Base-by-base conservation (phyloP, 305 asterid species). In the Fraxinus ornus region DNA sequence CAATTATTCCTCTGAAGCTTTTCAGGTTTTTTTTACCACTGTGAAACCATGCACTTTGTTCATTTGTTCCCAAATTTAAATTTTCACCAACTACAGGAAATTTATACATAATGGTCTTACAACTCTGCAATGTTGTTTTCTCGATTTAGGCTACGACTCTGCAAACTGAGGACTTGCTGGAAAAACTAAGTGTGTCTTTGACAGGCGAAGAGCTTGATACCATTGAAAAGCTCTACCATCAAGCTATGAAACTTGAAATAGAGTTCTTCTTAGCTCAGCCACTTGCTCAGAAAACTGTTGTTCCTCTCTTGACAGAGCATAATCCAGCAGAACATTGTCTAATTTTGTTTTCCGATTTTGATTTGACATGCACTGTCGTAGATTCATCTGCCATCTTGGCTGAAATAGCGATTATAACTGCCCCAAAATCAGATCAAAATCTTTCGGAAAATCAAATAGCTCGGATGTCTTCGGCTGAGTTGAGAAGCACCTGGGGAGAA, bases 351-450 rank as follows among this genome's bases (percentile, higher is more conserved):
- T 94, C 98, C 47, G 99, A 94, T 87, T 96, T 94, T 80, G 98
- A 96, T 87, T 89, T 94, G 91, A 96, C 98, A 19, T 96, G 98
- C 89, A 90, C 98, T 17, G 88, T 89, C 73, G 85, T 94, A 77
- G 99, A 96, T 89, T 96, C 99, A 83, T 93, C 98, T 82, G 98
- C 98, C 74, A 88, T 96, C 79, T 89, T 96, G 91, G 99, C 98
- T 24, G 95, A 93, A 89, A 90, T 97, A 86, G 98, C 97, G n/a
- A 93, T 94, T 52, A 66, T 86, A 60, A 91, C 94, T 66, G 97
- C 95, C 77, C 92, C 94, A 81, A 81, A 91, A 85, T 81, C 89
- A 68, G 94, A 89, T 85, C 96, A 89, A 84, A 86, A 21, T 79
- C 91, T 88, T 75, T 82, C 90, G 80, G 95, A 82, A 87, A 88